Conservation (phyloP, 495 filamentous ascomycete genomes). For the Sabuloglossum arenarium region DNA sequence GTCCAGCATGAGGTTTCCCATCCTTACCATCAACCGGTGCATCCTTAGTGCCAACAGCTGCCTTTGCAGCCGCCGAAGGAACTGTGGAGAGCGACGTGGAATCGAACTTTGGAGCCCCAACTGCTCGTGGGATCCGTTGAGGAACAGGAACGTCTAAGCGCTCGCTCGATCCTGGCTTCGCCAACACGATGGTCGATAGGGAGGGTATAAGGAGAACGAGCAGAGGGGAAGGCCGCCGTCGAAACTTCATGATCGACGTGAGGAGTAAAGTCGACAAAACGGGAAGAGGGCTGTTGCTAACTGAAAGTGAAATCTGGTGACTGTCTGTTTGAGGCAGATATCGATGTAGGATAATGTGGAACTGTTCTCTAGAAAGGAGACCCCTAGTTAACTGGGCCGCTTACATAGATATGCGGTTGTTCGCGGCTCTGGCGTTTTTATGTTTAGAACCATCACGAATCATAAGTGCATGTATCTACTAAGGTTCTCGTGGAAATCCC, state of each 20-base stretch:
- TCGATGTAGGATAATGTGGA: too few relatives aligned
- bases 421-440: too few relatives aligned
- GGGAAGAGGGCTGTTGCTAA: not conserved
- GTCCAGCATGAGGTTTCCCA: constrained; percentile 83
- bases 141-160: constrained; percentile 9
- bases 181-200: constrained; percentile 11
- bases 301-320: not conserved
- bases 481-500: too few relatives aligned
- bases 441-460: too few relatives aligned
- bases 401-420: too few relatives aligned
- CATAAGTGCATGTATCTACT: too few relatives aligned
- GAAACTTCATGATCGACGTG: constrained; percentile 21
- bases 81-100: not conserved
- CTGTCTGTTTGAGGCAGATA: too few relatives aligned
- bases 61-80: constrained; percentile 4
- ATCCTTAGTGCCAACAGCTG: constrained; percentile 50
- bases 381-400: too few relatives aligned
- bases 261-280: not conserved
- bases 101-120: not conserved
- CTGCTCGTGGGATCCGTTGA: constrained; percentile 6
- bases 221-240: constrained; percentile 19
- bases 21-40: constrained; percentile 90
- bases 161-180: not conserved
- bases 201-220: constrained; percentile 25
- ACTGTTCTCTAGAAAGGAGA: too few relatives aligned